phyloP scores from a whole-genome alignment of 1,139 yeast genomes.

The Yamadazyma sp. region DNA sequence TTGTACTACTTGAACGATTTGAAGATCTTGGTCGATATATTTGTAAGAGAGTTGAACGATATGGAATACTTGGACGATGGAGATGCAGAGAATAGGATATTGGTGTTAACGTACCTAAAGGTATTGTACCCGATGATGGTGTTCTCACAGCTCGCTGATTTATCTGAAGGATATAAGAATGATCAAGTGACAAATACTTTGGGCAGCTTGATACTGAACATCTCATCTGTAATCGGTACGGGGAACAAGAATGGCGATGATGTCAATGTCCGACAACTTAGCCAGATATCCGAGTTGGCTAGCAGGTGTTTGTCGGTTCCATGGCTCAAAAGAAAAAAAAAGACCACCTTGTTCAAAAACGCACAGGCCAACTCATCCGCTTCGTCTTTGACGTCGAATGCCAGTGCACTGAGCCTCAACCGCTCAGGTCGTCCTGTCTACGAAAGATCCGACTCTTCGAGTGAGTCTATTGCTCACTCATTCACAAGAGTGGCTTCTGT shows the following conservation, averaged over 20 bases:
- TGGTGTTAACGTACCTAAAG: constrained; percentile 74
- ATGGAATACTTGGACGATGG: constrained; percentile 40
- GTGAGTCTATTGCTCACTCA: constrained; percentile 26
- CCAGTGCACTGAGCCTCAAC: constrained; percentile 1
- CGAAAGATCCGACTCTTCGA: constrained; percentile 16
- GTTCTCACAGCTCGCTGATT: constrained; percentile 59
- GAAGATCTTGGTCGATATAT: constrained; percentile 81
- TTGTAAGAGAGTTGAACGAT: constrained; percentile 75
- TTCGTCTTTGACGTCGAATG: constrained; percentile 12
- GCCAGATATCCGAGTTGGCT: constrained; percentile 59
- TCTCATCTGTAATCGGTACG: constrained; percentile 13
- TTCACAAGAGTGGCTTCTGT: constrained; percentile 41
- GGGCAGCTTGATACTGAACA: constrained; percentile 40
- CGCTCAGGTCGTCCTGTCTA: constrained; percentile 4
- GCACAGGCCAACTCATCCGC: constrained; percentile 4
- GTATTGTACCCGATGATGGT: constrained; percentile 71
- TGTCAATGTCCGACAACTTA: constrained; percentile 19
- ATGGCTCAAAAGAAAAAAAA: constrained; percentile 45
- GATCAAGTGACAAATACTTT: constrained; percentile 54
- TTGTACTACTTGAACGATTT: constrained; percentile 81
- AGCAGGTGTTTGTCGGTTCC: constrained; percentile 58
- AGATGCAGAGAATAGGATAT: constrained; percentile 50
- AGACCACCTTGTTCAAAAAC: constrained; percentile 4
- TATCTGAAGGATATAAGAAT: constrained; percentile 54
- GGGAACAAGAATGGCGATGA: constrained; percentile 11